Conservation (phyloP, 2,329 filamentous ascomycete species). For the Penicillium sp. region DNA sequence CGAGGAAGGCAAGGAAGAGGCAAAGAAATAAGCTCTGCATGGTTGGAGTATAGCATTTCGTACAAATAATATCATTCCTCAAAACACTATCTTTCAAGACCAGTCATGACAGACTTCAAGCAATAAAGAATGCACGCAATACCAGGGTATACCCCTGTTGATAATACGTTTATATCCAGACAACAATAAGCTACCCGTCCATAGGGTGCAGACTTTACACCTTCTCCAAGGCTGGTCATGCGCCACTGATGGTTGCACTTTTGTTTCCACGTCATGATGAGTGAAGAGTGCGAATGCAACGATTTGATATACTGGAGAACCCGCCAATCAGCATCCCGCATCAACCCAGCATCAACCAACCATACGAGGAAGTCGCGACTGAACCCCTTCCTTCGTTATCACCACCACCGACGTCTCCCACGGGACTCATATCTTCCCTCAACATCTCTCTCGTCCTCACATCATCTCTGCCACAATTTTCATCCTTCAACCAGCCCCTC, state of each 20-base stretch:
- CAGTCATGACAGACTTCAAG: neutral
- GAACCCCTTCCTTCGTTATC: neutral
- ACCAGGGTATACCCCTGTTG: neutral
- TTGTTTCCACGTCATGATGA: neutral
- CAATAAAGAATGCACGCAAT: neutral
- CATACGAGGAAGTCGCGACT: neutral
- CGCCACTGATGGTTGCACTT: neutral
- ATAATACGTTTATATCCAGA: neutral
- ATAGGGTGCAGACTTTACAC: neutral
- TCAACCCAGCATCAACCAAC: too few species aligned
- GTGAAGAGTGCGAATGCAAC: neutral
- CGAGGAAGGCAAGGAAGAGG: slow-evolving; percentile 21
- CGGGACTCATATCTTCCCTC: neutral
- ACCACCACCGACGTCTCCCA: neutral
- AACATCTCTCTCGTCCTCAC: neutral
- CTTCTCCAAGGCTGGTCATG: neutral
- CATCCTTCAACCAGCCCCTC: neutral
- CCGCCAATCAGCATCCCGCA: neutral
- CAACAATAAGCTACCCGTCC: neutral
- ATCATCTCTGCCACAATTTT: neutral
- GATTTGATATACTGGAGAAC: neutral
- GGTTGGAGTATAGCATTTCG: neutral
- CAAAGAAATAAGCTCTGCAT: neutral
- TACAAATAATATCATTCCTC: neutral
- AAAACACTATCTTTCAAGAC: too few species aligned